Conservation (phyloP, 805 yeast species). For the Komagataella kurtzmanii region DNA sequence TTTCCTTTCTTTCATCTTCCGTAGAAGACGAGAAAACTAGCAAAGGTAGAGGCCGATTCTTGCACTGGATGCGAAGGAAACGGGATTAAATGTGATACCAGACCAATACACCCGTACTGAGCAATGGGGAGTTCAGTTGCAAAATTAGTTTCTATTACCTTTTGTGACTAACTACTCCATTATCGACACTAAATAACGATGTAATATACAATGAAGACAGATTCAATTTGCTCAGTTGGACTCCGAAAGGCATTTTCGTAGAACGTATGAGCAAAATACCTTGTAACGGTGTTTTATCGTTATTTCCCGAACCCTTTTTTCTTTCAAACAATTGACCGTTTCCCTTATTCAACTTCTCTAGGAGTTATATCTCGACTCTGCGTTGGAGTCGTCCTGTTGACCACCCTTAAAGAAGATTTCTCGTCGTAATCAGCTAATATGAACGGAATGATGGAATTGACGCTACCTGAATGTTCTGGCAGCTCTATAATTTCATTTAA, state of each 20-base stretch:
- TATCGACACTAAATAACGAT: neutral
- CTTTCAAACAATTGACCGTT: no score
- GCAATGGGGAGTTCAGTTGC: neutral
- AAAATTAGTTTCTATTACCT: neutral
- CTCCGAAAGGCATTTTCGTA: no score
- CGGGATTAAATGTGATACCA: neutral
- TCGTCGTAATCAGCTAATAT: constrained; percentile 17
- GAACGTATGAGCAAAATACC: no score
- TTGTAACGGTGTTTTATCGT: no score
- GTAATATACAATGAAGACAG: neutral
- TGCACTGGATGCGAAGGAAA: neutral
- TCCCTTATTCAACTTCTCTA: neutral
- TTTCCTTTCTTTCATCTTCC: neutral
- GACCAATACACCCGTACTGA: neutral
- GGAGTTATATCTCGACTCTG: neutral
- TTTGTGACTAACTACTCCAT: no score
- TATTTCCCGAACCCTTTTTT: no score
- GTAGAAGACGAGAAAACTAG: neutral
- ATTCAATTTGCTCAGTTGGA: neutral
- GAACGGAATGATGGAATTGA: constrained; percentile 7
- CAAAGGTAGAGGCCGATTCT: neutral
- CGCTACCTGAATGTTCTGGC: neutral
- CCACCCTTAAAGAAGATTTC: constrained; percentile 7
- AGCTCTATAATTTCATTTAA: neutral
- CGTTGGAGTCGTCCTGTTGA: constrained; percentile 4